Evolutionary conservation across 73 alveolate genomes (phyloP), one percentile per base, ranked within the genome.

Genomic region (Tetrahymena borealis): DNA sequence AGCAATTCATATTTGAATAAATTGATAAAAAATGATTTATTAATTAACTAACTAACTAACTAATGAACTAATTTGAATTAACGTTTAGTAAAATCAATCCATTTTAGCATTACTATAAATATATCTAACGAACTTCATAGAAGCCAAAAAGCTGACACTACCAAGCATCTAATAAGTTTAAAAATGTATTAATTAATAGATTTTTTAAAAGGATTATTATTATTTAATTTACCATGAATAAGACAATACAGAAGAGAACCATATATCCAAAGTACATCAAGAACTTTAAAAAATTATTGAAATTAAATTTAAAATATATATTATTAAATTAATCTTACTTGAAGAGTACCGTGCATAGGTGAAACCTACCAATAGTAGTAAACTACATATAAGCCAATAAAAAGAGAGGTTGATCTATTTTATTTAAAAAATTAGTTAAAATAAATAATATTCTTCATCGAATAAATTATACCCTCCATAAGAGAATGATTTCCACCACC

Each of bases 401-500:
- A 60, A 60, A 60, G 2, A n/a, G 85, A 60, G n/a, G 85, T 60
- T 4, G 85, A 60, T 28, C 85, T 60, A 3, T 41, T 41, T 18
- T 4, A 9, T 6, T 11, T 43, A 60, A n/a, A n/a, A n/a, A 24
- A 0, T 60, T 60, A 15, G 28, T 28, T 42, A 5, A 1, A 15
- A 6, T 15, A 60, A 60, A 6, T 18, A 0, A 8, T n/a, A 24
- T 42, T 18, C 31, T n/a, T 3, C 10, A 60, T 24, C n/a, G 10
- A 60, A 60, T n/a, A 7, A 20, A 60, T 24, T 60, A n/a, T 60
- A 60, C 78, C 95, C 95, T 32, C 95, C 95, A 93, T 93, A 79
- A 9, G 91, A 32, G 91, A 93, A 85, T 20, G 91, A 93, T 85
- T 77, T 39, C 95, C 95, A 93, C 78, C 91, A 40, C 95, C 95